Evolutionary conservation across 2,329 filamentous ascomycete species (phyloP), one percentile per base, ranked within the genome.

Genomic region (Fusarium udum): DNA sequence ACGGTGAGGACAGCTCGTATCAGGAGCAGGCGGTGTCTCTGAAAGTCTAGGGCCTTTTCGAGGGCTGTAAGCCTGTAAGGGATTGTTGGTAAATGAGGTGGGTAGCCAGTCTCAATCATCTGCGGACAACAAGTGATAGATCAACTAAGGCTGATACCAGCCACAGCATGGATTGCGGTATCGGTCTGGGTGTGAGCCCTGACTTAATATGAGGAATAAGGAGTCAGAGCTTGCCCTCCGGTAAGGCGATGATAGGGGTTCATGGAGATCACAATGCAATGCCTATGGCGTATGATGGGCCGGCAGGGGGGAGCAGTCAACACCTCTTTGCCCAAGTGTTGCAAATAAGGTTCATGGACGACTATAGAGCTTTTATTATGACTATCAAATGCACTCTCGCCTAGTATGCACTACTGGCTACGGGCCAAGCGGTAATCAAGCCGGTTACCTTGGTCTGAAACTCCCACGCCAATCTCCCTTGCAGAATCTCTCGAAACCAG

Each of bases 381-480:
- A 52, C 43, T 37, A 37, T 49, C 22, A 59, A 45, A 46, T 37
- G 37, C 42, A 46, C 63, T 62, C 46, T 40, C 64, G 49, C 22
- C 40, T 67, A 59, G 67, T 34, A 28, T 71, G 40, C 66, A 58
- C 67, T 71, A 68, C 59, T 34, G 42, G 43, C 26, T 36, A 45
- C 53, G 58, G 55, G 26, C 53, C 43, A 72, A 55, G 28, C 52
- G 63, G 69, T 37, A 52, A 32, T 37, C 48, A 45, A 71, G 31
- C 66, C 70, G 61, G 39, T 36, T 32, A 24, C 32, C 26, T 43
- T 64, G 45, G 56, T 40, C 40, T 64, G 57, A 63, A 49, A 59
- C 59, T 37, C 70, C 49, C 39, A 46, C 24, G 28, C 36, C 46
- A 53, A 48, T 43, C 28, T 55, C 71, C 71, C 71, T 73, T 71